These are phyloP conservation scores for Phyllostachys edulis DNA, from an alignment of 176 grass and related monocot species.

Conservation along the genomic window DNA sequence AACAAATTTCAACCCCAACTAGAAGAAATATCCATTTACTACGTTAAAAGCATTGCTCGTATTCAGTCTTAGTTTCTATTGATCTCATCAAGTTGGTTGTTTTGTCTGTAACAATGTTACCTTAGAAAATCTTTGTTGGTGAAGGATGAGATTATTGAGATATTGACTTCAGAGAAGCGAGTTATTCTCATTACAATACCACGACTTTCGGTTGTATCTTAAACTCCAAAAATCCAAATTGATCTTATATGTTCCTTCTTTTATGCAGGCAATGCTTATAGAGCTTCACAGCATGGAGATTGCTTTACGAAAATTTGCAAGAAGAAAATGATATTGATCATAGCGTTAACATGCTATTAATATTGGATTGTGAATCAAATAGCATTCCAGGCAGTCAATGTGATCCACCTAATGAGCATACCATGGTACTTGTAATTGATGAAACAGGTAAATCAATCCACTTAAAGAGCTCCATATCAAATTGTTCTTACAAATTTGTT, in stretches of 20 bases:
- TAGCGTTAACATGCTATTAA: neutral
- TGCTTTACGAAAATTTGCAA: slow-evolving; percentile 2
- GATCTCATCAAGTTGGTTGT: slow-evolving; percentile 23
- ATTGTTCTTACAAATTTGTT: neutral
- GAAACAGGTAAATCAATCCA: slow-evolving; percentile 22
- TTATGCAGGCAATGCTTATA: slow-evolving; percentile 52
- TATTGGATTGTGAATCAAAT: slow-evolving; percentile 1
- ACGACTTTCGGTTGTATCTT: neutral
- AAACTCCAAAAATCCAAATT: slow-evolving; percentile 10
- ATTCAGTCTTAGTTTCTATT: slow-evolving; percentile 16
- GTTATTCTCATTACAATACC: slow-evolving; percentile 28
- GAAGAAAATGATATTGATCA: too few species aligned
- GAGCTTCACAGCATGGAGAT: slow-evolving; percentile 64
- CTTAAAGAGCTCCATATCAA: neutral
- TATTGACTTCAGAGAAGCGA: slow-evolving; percentile 74
- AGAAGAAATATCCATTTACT: slow-evolving; percentile 83
- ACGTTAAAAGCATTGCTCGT: slow-evolving; percentile 1
- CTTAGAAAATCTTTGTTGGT: slow-evolving; percentile 60
- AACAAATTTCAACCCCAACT: slow-evolving; percentile 52
- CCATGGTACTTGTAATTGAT: neutral
- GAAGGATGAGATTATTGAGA: slow-evolving; percentile 79
- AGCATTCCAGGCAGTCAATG: slow-evolving; percentile 38
- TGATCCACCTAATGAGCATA: slow-evolving; percentile 10
- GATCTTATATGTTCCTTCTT: neutral
- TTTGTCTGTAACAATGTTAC: slow-evolving; percentile 61